These are phyloP conservation scores for Hericium erinaceus DNA, from an alignment of 768 basidiomycete species.

Conservation along the genomic window DNA sequence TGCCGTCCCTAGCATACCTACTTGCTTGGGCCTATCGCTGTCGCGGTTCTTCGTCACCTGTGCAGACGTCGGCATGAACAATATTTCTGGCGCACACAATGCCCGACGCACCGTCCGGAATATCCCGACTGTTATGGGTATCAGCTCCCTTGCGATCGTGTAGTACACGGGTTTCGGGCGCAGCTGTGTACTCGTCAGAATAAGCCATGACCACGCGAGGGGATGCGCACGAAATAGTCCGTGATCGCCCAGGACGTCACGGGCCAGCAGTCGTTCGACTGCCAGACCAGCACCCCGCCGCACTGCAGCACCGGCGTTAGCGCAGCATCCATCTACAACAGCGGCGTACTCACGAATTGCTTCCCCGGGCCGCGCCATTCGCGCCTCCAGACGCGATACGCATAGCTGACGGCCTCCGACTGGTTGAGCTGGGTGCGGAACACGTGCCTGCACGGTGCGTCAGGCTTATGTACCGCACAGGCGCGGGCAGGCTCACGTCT, in stretches of 20 bases:
- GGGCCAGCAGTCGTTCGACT: slow-evolving; percentile 93
- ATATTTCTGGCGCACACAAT: not conserved
- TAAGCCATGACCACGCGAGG: not conserved
- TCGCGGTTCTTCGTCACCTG: slow-evolving; percentile 49
- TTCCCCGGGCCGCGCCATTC: slow-evolving; percentile 84
- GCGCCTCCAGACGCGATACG: slow-evolving; percentile 85
- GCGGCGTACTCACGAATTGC: slow-evolving; percentile 81
- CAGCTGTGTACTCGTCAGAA: not conserved
- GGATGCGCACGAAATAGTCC: slow-evolving; percentile 66
- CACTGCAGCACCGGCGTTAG: not conserved
- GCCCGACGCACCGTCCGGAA: slow-evolving; percentile 37
- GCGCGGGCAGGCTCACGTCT: slow-evolving; percentile 40
- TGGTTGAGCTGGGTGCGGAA: slow-evolving; percentile 97
- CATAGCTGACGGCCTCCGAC: slow-evolving; percentile 82
- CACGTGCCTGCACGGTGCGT: slow-evolving; percentile 51
- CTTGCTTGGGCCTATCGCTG: slow-evolving; percentile 37
- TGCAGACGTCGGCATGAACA: not conserved
- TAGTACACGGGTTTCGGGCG: slow-evolving; percentile 90
- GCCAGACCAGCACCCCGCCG: not conserved
- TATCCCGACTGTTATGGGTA: slow-evolving; percentile 74
- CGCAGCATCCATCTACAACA: slow-evolving; percentile 73
- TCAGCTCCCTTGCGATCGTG: slow-evolving; percentile 76
- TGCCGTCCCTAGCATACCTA: not conserved
- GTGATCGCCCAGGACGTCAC: slow-evolving; percentile 89
- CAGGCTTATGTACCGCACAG: not conserved